Evolutionary conservation across 1,284 basidiomycete species (phyloP).

Genomic region (Apiotrichum mycotoxinovorans): DNA sequence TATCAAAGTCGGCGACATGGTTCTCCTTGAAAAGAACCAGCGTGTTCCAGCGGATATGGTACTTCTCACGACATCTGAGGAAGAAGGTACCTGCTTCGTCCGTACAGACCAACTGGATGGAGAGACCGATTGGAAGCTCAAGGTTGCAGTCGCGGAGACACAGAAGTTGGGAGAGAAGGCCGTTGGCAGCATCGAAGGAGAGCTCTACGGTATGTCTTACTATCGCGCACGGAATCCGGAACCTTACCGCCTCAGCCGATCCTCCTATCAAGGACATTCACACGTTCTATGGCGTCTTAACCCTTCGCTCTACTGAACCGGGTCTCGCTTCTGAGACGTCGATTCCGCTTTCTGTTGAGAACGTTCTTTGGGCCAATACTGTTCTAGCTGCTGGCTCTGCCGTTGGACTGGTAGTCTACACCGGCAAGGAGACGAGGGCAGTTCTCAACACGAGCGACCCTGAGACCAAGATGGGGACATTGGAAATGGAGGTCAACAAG

Average conservation of each 20-base stretch:
- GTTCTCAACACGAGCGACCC: constrained; percentile 99
- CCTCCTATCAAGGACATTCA: constrained; percentile 96
- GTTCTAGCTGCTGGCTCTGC: constrained; percentile 93
- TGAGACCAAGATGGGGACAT: constrained; percentile 85
- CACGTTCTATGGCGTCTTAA: constrained; percentile 89
- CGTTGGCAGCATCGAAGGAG: constrained; percentile 70
- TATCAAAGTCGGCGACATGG: constrained; percentile 85
- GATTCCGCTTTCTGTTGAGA: constrained; percentile 83
- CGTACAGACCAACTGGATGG: constrained; percentile 97
- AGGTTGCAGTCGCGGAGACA: constrained; percentile 78
- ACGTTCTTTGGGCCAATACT: constrained; percentile 95
- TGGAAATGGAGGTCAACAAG: constrained; percentile 92
- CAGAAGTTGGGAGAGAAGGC: constrained; percentile 71
- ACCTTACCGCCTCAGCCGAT: constrained; percentile 61
- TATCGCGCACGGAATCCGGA: background rate
- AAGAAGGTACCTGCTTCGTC: constrained; percentile 88
- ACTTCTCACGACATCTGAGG: constrained; percentile 75
- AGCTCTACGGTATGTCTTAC: constrained; percentile 66
- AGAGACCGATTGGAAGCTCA: constrained; percentile 98
- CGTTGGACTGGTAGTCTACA: constrained; percentile 89
- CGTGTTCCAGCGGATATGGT: constrained; percentile 94
- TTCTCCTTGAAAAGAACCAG: constrained; percentile 93
- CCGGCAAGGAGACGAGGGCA: constrained; percentile 88
- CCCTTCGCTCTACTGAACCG: constrained; percentile 57
- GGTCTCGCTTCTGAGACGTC: constrained; percentile 61